Base-by-base conservation (phyloP, 805 yeast genomes). In the Candida ipomoeae region DNA sequence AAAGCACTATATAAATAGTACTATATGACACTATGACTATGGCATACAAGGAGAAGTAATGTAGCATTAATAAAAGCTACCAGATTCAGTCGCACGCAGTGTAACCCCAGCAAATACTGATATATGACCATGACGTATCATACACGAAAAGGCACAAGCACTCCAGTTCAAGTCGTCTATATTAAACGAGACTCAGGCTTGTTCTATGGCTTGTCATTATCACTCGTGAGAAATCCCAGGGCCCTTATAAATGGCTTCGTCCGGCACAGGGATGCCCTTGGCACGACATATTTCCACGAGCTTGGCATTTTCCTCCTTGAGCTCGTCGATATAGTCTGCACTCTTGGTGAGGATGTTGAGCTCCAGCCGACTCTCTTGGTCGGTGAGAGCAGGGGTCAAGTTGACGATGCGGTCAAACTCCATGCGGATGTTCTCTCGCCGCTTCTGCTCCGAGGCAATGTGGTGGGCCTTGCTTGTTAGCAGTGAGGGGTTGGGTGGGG, bases 361-460 rank as follows among this genome's bases (percentile, higher is more conserved):
- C 61, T 91, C 98, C 0, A 96, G 85, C 40, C 97, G 71, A 48
- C 85, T 82, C 58, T 92, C 96, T 21, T 74, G 71, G n/a, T 76
- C 74, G 1, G 79, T 73, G 40, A 91, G 70, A 7, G 79, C 82
- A 0, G 97, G 97, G 0, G 94, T 89, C 7, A 88, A 65, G 1
- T 77, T 73, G 0, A 90, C 91, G 20, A 91, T 73, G 49, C 78
- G 79, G 59, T 87, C 95, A 61, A 89, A 91, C 8, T 89, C 91
- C 8, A 83, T 79, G 41, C 97, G 73, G 20, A 92, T 89, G 39
- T 91, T 89, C 56, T 84, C 89, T 54, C 98, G 74, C 59, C 98
- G 75, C 61, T 86, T 87, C 64, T 89, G 91, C 63, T 91, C 98
- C 0, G 91, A 84, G 5, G 87, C 87, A 6, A 88, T 86, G 61